A percentile compares a stretch with the other conserved stretches of the same genome.
These are phyloP conservation scores for Daldinia sp. DNA, from an alignment of 2,329 filamentous ascomycete species.

Conservation along the genomic window DNA sequence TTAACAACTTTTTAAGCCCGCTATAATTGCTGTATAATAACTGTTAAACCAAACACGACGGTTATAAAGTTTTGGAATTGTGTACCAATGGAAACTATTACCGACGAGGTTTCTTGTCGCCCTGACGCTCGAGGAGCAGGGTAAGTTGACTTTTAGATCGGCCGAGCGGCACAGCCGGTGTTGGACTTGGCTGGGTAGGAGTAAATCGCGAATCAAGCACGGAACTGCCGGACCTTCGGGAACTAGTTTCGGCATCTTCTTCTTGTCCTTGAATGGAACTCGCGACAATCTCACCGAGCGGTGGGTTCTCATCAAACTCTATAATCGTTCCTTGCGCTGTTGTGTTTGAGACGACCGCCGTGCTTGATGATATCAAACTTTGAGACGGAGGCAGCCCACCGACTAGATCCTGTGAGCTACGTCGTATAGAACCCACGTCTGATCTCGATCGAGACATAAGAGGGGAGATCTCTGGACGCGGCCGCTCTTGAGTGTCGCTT, in stretches of 20 bases:
- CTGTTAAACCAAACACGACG: conserved; percentile 9
- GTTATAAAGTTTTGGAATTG: not conserved
- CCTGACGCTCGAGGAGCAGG: conserved; percentile 60
- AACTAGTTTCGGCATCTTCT: conserved; percentile 27
- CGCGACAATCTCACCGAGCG: conserved; percentile 40
- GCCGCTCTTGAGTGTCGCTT: conserved; percentile 33
- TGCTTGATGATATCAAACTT: conserved; percentile 47
- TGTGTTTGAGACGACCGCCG: conserved; percentile 53
- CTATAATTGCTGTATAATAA: conserved; percentile 17
- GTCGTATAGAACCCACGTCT: conserved; percentile 35
- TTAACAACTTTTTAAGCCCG: conserved; percentile 16
- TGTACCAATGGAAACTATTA: conserved; percentile 31
- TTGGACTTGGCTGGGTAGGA: conserved; percentile 59
- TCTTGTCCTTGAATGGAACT: conserved; percentile 25
- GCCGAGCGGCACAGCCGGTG: conserved; percentile 58
- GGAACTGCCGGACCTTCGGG: conserved; percentile 43
- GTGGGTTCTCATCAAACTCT: conserved; percentile 48
- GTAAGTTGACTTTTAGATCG: conserved; percentile 68
- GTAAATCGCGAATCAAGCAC: conserved; percentile 52
- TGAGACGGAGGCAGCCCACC: conserved; percentile 43
- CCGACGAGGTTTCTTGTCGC: conserved; percentile 43
- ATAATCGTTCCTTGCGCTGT: conserved; percentile 56
- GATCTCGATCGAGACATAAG: conserved; percentile 47
- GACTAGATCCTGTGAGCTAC: conserved; percentile 38
- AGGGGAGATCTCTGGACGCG: conserved; percentile 33